phyloP scores from a whole-genome alignment of 2,329 filamentous ascomycete genomes.

The Apiospora aurea region DNA sequence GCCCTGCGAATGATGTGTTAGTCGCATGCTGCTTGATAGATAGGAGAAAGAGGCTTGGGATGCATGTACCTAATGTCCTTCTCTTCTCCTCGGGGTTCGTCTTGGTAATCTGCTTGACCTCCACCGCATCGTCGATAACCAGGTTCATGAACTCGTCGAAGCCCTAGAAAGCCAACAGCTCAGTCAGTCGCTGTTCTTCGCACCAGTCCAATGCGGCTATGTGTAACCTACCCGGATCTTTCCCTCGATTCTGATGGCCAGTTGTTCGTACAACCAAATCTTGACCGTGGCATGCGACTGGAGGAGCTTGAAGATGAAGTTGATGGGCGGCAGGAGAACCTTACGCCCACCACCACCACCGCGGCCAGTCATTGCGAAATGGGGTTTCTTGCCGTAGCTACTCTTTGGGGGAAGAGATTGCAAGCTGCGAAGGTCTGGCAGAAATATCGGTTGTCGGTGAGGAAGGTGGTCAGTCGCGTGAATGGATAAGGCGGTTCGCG shows the following conservation, averaged over 20 bases:
- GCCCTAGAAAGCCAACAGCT: slow-evolving; percentile 61
- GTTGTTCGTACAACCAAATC: slow-evolving; percentile 97
- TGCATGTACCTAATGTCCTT: slow-evolving; percentile 74
- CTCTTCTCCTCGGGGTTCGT: slow-evolving; percentile 77
- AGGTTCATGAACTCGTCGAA: slow-evolving; percentile 99
- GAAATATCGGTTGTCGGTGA: slow-evolving; percentile 1
- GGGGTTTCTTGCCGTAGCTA: slow-evolving; percentile 23
- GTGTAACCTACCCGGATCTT: slow-evolving; percentile 81
- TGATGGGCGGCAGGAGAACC: slow-evolving; percentile 69
- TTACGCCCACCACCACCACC: slow-evolving; percentile 67
- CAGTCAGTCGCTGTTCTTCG: neutral
- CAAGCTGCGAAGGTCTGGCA: neutral
- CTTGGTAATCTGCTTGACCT: slow-evolving; percentile 87
- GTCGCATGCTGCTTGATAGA: neutral
- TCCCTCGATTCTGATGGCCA: slow-evolving; percentile 92
- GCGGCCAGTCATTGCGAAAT: slow-evolving; percentile 61
- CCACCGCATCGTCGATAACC: slow-evolving; percentile 92
- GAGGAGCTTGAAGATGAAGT: slow-evolving; percentile 93
- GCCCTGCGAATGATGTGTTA: slow-evolving; percentile 50
- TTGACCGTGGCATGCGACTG: slow-evolving; percentile 82
- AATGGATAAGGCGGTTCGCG: slow-evolving; percentile 11
- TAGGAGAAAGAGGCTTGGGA: neutral
- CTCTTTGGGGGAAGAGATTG: neutral
- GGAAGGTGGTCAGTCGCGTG: slow-evolving; percentile 16
- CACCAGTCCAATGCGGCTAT: neutral